Base-by-base conservation (phyloP, 129 eudicot species). In the Flaveria sonorensis region DNA sequence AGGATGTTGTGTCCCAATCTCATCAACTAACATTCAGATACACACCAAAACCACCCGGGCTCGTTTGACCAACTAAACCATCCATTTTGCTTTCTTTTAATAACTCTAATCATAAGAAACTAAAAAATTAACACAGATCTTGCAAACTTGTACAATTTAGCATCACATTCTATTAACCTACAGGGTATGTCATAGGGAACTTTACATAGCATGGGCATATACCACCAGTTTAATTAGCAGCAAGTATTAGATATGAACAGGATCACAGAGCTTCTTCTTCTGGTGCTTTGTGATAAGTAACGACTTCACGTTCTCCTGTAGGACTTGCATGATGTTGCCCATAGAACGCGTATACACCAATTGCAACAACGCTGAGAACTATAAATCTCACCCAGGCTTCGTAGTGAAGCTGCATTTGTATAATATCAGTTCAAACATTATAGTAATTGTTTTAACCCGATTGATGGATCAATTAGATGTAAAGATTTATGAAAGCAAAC, bases 361-460 rank as follows among this genome's bases (percentile, higher is more conserved):
- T 51, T 6, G 89, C 71, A 6, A 90, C 73, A 47, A 89, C 63
- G 85, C 93, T 89, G 79, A 94, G 85, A 75, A 87, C 83, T 1
- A 91, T 72, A 74, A 94, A 94, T 79, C 98, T 87, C 84, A 91
- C 82, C 97, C 97, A 94, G 72, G 92, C 97, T 86, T 94, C 98
- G 64, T 86, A 86, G 82, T 94, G 98, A 66, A 94, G 85, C 98
- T 94, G 90, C 89, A 85, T 51, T 86, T 55, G 23, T 36, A 72
- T 63, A 56, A 71, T 62, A 72, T 64, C 73, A 72, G 73, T 50
- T 48, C 30, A 79, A 60, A 18, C 16, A 60, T 47, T 51, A 47
- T 43, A 30, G 30, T 62, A 12, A 61, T 10, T 61, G 39, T 13
- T 1, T 11, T 23, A 61, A 61, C 67, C n/a, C 26, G 42, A 61